Conservation (phyloP, 257 asterid species). For the Leptodermis oblonga region DNA sequence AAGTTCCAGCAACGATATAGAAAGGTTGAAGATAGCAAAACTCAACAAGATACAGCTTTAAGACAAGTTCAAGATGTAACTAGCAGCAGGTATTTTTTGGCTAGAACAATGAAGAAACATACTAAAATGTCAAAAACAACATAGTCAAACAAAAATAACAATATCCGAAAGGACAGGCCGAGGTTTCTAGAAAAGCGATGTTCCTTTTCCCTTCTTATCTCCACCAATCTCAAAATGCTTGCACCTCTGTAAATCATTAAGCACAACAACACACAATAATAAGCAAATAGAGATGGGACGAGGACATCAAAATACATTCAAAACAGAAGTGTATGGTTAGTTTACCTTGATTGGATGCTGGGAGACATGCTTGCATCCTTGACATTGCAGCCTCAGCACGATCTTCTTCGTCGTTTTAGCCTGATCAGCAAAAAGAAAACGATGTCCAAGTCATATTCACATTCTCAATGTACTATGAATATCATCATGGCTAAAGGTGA, state of each 20-base stretch:
- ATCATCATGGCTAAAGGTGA: too few relatives aligned
- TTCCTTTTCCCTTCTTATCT: constrained; percentile 29
- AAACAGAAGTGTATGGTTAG: too few relatives aligned
- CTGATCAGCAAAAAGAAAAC: constrained; percentile 18
- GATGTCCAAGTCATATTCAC: constrained; percentile 23
- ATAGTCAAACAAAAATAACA: neutral
- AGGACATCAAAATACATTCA: neutral
- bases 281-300: too few relatives aligned
- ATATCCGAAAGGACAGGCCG: neutral
- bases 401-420: constrained; percentile 77
- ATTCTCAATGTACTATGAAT: neutral
- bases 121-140: neutral
- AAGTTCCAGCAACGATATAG: neutral
- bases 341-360: constrained; percentile 68
- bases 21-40: neutral
- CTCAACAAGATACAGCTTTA: neutral
- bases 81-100: neutral
- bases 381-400: constrained; percentile 68
- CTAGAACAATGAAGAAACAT: neutral
- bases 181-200: constrained; percentile 15
- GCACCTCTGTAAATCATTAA: constrained; percentile 21
- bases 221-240: constrained; percentile 30
- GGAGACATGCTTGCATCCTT: constrained; percentile 64
- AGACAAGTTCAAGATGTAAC: neutral
- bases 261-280: neutral